Base-by-base conservation (phyloP, 139 green algal species). In the Desmodesmus armatus region DNA sequence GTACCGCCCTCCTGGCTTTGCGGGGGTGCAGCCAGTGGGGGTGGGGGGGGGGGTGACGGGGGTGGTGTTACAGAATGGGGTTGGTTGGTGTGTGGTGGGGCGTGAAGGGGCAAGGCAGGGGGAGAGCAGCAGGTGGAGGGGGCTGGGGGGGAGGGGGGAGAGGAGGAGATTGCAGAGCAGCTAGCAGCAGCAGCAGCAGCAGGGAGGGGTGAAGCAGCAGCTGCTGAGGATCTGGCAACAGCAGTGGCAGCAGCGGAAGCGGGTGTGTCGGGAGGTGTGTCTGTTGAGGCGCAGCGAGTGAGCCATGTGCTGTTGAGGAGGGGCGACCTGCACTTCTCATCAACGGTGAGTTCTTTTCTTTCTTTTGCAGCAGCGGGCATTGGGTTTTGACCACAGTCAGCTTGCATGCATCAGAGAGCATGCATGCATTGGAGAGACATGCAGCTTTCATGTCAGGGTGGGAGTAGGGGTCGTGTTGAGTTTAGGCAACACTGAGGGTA, bases 271-370 rank as follows among this genome's bases (percentile, higher is more conserved):
- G 63, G 65, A 69, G 63, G 43, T 25, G 79, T 49, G 9, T 47
- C 65, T 33, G 63, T 65, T 21, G 65, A 66, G 27, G 79, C 31
- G 3, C 65, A 67, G 79, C 79, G 65, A 25, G 88, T 83, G 23
- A 91, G 88, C 62, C 85, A 88, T 27, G 72, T 89, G 39, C 81
- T 91, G 85, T 60, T 89, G 51, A 60, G 85, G 11, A 35, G 85
- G 2, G 85, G 85, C 4, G 75, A 78, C 19, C 87, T 88, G 83
- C 53, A 81, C 53, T 47, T 90, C 5, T 85, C 72, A 21, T 80
- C 70, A 27, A 87, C 81, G 0, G 81, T 83, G 77, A 47, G 74
- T n/a, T n/a, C n/a, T n/a, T n/a, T 21, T 9, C 31, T 5, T 33
- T 39, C 25, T 6, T 33, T 15, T 29, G 25, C 21, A 13, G 62